Evolutionary conservation across 768 basidiomycete genomes (phyloP).

Genomic region (Pluteus cervinus): DNA sequence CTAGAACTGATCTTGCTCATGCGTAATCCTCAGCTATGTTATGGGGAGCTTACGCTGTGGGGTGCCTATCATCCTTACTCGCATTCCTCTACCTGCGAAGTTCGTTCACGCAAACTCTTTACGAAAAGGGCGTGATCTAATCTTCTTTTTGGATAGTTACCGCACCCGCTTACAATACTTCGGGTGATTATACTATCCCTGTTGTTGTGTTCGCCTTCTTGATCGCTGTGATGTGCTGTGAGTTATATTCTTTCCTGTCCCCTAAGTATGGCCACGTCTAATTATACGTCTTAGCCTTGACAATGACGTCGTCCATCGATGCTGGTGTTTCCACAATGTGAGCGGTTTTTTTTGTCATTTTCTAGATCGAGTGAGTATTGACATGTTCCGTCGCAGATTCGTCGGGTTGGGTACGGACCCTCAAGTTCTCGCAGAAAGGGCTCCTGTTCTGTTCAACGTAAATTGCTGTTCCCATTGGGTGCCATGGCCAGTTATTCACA

Average conservation of each 20-base stretch:
- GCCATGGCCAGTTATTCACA: no score
- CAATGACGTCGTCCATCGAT: constrained; percentile 69
- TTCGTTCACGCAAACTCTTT: constrained; percentile 26
- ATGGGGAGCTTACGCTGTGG: constrained; percentile 77
- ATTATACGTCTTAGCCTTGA: constrained; percentile 47
- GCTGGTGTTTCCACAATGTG: constrained; percentile 87
- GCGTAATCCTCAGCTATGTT: constrained; percentile 52
- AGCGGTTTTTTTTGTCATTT: constrained; percentile 12
- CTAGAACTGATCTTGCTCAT: neutral
- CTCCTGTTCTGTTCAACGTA: constrained; percentile 65
- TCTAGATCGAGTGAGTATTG: neutral
- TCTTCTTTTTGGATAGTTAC: constrained; percentile 49
- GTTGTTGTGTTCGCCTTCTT: constrained; percentile 76
- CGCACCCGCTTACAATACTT: constrained; percentile 63
- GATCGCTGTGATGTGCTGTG: constrained; percentile 71
- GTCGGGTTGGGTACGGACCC: constrained; percentile 85
- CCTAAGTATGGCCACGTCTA: constrained; percentile 3
- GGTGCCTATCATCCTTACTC: constrained; percentile 69
- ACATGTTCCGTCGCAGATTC: constrained; percentile 37
- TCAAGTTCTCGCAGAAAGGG: constrained; percentile 64
- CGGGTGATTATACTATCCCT: constrained; percentile 74
- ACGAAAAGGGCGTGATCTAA: neutral
- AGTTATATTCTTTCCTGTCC: constrained; percentile 16
- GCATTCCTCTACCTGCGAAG: constrained; percentile 72
- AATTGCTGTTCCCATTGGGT: constrained; percentile 12